These are phyloP conservation scores for Pythium phragmiticola DNA, from an alignment of 352 stramenopile genomes.

Conservation along the genomic window DNA sequence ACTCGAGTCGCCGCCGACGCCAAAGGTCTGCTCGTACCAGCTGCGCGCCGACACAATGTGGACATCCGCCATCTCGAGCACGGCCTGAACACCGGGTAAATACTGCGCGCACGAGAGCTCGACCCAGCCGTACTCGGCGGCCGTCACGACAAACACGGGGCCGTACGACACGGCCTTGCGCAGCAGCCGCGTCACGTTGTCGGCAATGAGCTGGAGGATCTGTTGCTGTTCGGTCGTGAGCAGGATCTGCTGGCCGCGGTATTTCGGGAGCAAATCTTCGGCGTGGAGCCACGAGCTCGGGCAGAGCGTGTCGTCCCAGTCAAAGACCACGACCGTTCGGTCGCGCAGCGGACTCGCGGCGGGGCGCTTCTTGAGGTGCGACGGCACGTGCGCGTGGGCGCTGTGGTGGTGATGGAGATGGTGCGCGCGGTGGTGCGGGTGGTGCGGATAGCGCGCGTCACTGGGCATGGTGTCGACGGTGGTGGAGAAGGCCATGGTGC, in stretches of 20 bases:
- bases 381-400: conserved; percentile 17
- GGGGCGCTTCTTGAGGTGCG: conserved; percentile 23
- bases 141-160: conserved; percentile 85
- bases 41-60: conserved; percentile 84
- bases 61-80: conserved; percentile 74
- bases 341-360: conserved; percentile 45
- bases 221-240: conserved; percentile 55
- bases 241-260: conserved; percentile 65
- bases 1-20: conserved; percentile 69
- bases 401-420: conserved; percentile 13
- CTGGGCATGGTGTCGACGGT: conserved; percentile 28
- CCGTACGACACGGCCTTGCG: conserved; percentile 75
- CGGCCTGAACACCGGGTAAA: conserved; percentile 55
- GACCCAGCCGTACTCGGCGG: conserved; percentile 81
- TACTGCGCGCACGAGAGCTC: conserved; percentile 82
- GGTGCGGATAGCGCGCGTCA: conserved; percentile 15
- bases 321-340: conserved; percentile 83
- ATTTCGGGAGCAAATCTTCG: conserved; percentile 79
- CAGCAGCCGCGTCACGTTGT: conserved; percentile 62
- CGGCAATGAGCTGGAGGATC: conserved; percentile 56
- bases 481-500: conserved; percentile 32
- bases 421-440: conserved; percentile 16
- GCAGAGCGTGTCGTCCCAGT: conserved; percentile 89
- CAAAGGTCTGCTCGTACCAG: conserved; percentile 87
- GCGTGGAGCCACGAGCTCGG: conserved; percentile 83